Conservation (phyloP, 1,139 yeast species). For the Debaryomyces coudertii region DNA sequence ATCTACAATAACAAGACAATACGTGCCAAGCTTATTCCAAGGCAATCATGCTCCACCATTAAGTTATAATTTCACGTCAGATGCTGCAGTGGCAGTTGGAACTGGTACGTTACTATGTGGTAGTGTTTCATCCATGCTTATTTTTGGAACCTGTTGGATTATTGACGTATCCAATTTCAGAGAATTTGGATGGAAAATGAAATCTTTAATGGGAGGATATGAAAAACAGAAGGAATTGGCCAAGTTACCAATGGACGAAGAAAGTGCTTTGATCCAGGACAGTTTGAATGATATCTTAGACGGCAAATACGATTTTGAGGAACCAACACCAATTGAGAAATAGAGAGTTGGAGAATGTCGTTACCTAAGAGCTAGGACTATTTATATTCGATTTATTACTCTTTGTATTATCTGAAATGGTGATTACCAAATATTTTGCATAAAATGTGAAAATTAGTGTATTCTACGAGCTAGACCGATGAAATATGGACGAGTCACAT, state of each 20-base stretch:
- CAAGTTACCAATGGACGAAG: slow-evolving; percentile 67
- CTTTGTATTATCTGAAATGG: no score
- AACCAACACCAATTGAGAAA: slow-evolving; percentile 1
- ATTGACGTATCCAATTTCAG: slow-evolving; percentile 66
- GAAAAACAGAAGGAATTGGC: slow-evolving; percentile 52
- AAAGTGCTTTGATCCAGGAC: slow-evolving; percentile 58
- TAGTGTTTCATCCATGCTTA: slow-evolving; percentile 70
- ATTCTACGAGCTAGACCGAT: not conserved
- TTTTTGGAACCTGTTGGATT: slow-evolving; percentile 80
- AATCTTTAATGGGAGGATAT: slow-evolving; percentile 68
- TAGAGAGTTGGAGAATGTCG: no score
- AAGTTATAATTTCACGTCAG: slow-evolving; percentile 73
- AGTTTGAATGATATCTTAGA: slow-evolving; percentile 50
- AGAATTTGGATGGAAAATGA: slow-evolving; percentile 77
- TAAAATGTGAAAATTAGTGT: no score
- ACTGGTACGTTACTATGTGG: slow-evolving; percentile 79
- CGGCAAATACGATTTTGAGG: slow-evolving; percentile 39
- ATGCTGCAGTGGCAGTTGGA: slow-evolving; percentile 85
- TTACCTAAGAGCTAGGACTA: no score
- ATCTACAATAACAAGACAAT: slow-evolving; percentile 73
- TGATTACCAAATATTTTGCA: not conserved
- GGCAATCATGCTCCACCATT: slow-evolving; percentile 85
- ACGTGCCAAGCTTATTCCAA: slow-evolving; percentile 77
- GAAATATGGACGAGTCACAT: not conserved
- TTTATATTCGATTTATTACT: no score